Evolutionary conservation across 208 protist species (phyloP).

Genomic region (Acanthamoeba healyi): DNA sequence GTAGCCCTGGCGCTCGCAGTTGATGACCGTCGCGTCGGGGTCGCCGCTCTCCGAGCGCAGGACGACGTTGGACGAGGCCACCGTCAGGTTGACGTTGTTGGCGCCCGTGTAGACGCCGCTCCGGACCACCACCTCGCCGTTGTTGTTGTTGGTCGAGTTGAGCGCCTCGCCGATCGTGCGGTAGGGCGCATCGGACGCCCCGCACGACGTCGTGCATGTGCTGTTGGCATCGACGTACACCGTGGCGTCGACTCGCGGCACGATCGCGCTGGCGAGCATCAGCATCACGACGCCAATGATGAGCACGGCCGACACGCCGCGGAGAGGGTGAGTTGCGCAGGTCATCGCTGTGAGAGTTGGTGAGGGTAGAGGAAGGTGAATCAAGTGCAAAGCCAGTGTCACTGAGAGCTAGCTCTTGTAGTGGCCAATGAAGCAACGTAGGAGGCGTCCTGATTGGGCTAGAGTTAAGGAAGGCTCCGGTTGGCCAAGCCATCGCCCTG

Average conservation of each 20-base stretch:
- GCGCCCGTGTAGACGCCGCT: background rate
- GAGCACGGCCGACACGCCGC: no score
- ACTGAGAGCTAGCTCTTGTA: no score
- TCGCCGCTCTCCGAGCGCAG: slow-evolving; percentile 20
- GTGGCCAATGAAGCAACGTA: no score
- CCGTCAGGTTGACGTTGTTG: slow-evolving; percentile 6
- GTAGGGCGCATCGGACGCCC: background rate
- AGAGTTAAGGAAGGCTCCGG: no score
- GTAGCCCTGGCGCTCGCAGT: background rate
- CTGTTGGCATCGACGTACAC: slow-evolving; percentile 10
- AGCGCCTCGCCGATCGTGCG: background rate
- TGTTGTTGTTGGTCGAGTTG: background rate
- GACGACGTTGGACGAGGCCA: background rate
- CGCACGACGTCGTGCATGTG: background rate
- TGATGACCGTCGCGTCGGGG: background rate
- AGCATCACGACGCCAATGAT: no score
- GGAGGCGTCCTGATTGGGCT: no score
- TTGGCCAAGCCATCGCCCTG: no score
- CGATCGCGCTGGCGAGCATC: background rate
- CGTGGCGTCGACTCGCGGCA: background rate
- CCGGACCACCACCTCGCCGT: background rate
- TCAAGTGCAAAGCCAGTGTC: no score
- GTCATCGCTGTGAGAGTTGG: no score
- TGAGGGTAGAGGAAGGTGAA: no score
- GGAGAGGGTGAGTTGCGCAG: background rate